A percentile compares a stretch with the other conserved stretches of the same genome.
phyloP scores from a whole-genome alignment of 2,329 filamentous ascomycete species.

The Diplodia sapinea region DNA sequence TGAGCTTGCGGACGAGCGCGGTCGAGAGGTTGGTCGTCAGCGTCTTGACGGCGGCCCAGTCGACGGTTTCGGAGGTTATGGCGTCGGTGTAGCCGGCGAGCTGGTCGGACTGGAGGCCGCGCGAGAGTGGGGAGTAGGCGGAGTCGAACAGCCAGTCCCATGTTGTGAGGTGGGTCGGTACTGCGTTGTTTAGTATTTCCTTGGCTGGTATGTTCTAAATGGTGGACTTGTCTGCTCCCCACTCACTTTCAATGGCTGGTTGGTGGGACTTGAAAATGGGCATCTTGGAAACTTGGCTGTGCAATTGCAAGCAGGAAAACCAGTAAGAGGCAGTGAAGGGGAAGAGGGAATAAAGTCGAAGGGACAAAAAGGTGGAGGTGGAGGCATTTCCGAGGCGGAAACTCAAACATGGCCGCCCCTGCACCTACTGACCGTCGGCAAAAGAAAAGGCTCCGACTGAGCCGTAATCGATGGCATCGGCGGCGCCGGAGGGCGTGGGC shows the following conservation, averaged over 20 bases:
- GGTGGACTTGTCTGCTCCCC: neutral
- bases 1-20: slow-evolving; percentile 62
- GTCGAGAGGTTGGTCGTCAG: slow-evolving; percentile 66
- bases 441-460: neutral
- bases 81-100: slow-evolving; percentile 65
- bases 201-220: neutral
- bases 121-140: slow-evolving; percentile 56
- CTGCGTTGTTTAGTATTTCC: slow-evolving; percentile 40
- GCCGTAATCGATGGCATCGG: neutral
- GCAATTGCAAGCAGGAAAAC: neutral
- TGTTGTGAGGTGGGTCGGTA: slow-evolving; percentile 60
- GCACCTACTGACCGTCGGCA: neutral
- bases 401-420: neutral
- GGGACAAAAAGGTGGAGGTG: neutral
- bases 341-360: neutral
- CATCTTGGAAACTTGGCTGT: slow-evolving; percentile 38
- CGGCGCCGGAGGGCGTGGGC: too few species aligned
- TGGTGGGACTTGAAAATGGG: slow-evolving; percentile 52
- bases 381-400: slow-evolving; percentile 12
- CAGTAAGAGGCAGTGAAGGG: neutral
- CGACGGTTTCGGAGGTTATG: slow-evolving; percentile 63
- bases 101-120: slow-evolving; percentile 40
- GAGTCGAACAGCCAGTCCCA: slow-evolving; percentile 69
- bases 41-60: slow-evolving; percentile 63
- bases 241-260: slow-evolving; percentile 50